These are phyloP conservation scores for Vickermania spadyakhi DNA, from an alignment of 208 protist genomes.

Conservation along the genomic window DNA sequence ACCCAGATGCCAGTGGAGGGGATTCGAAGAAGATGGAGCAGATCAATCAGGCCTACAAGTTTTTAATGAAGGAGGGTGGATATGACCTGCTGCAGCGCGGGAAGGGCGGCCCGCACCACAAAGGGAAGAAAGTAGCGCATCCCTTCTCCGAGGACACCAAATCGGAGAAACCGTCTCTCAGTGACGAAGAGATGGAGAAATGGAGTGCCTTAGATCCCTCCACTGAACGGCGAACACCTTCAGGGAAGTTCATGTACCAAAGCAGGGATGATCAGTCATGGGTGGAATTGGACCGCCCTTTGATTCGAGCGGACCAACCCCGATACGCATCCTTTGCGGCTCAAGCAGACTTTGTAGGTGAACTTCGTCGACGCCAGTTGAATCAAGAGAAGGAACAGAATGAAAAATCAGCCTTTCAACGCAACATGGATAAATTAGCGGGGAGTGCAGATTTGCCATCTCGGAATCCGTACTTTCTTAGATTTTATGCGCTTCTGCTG, in stretches of 20 bases:
- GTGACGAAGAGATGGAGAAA: conserved; percentile 55
- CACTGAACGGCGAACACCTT: conserved; percentile 54
- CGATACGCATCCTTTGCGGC: conserved; percentile 59
- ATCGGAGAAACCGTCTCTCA: conserved; percentile 5
- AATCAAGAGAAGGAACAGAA: conserved; percentile 58
- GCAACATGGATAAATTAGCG: conserved; percentile 33
- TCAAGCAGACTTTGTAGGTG: conserved; percentile 43
- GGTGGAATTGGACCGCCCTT: conserved; percentile 53
- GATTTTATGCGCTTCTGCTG: conserved; percentile 31
- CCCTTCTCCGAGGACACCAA: conserved; percentile 4
- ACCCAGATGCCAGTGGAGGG: conserved; percentile 63
- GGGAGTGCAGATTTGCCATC: conserved; percentile 64
- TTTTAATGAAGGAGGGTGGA: conserved; percentile 70
- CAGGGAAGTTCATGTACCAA: conserved; percentile 70
- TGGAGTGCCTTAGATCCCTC: conserved; percentile 56
- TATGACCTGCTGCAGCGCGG: conserved; percentile 57
- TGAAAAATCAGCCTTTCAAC: conserved; percentile 56
- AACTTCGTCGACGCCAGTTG: conserved; percentile 47
- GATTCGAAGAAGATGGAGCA: conserved; percentile 68
- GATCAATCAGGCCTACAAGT: conserved; percentile 81
- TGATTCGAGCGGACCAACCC: conserved; percentile 47
- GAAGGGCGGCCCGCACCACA: not conserved
- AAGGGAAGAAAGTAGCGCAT: not conserved
- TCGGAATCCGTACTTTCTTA: conserved; percentile 28
- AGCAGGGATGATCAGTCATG: conserved; percentile 67